Evolutionary conservation across 257 asterid species (phyloP), one percentile per base, ranked within the genome.

Genomic region (Nicotiana undulata): DNA sequence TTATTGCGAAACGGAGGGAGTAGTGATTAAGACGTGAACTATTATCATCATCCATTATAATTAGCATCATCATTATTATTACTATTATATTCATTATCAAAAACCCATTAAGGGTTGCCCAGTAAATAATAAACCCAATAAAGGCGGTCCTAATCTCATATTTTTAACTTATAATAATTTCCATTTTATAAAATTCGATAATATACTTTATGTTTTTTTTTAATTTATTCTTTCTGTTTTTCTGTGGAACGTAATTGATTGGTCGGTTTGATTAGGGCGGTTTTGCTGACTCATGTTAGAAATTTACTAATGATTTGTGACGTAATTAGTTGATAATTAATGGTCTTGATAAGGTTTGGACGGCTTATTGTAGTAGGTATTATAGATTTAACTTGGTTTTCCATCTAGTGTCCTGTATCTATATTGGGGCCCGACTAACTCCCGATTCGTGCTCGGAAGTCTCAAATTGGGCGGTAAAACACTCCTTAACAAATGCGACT

Each of bases 181-280:
- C 3, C 16, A 7, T 76, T 6, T 58, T 53, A 56, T 29, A 29
- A 77, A 77, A n/a, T 55, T n/a, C 4, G 29, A 58, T 55, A 5
- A n/a, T 55, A 6, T 9, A 31, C 1, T 11, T 20, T 28, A 6
- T 24, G 16, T 29, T 11, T 34, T 28, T 28, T 20, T 7, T 63
- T 0, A 34, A 18, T 29, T 29, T 66, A 26, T 32, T 24, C 17
- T 29, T 55, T 55, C 24, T 18, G 24, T 17, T 55, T 17, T 6
- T 55, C 22, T 40, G n/a, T 72, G 37, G 15, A 13, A 72, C 16
- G 24, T 72, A 12, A 46, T 72, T 72, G 78, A 72, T 72, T 72
- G 15, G 60, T 72, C 78, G 37, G 78, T 46, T 44, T 72, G 78
- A 46, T 72, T 44, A 72, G 60, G 78, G 40, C 37, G 59, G 60